Percentiles rank a stretch among this genome's conserved stretches.
Conservation (phyloP, 441 rosid species). For the California macrophylla region DNA sequence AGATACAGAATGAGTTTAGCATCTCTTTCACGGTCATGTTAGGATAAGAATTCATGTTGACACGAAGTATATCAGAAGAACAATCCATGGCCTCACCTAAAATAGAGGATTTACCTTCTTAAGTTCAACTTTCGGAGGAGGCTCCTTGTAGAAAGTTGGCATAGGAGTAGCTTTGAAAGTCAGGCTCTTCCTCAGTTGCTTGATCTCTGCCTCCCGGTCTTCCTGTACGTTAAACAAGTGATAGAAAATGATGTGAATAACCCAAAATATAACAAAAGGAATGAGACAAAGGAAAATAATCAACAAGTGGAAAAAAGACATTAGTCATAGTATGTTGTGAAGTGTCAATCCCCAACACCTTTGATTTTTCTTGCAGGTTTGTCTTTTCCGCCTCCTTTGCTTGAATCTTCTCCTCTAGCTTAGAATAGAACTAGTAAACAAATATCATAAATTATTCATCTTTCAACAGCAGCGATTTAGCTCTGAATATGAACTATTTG, state of each 20-base stretch:
- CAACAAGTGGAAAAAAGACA: not conserved
- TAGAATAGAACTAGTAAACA: constrained; percentile 42
- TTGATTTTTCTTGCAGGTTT: constrained; percentile 52
- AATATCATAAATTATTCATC: constrained; percentile 11
- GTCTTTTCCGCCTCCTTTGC: constrained; percentile 55
- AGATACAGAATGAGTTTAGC: not conserved
- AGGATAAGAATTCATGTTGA: not conserved
- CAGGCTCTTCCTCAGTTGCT: constrained; percentile 59
- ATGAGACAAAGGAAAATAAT: not conserved
- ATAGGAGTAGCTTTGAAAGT: constrained; percentile 61
- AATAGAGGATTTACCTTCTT: constrained; percentile 44
- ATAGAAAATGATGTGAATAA: not conserved
- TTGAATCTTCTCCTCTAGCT: constrained; percentile 61
- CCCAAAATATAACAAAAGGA: not conserved
- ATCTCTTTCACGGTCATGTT: not conserved
- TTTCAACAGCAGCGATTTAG: not conserved
- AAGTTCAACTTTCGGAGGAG: constrained; percentile 57
- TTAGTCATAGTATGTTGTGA: not conserved
- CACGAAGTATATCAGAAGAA: not conserved
- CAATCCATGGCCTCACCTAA: not conserved
- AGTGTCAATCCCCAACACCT: constrained; percentile 29
- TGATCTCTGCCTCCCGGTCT: constrained; percentile 61
- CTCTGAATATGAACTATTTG: not conserved
- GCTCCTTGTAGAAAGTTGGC: constrained; percentile 69
- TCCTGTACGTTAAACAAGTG: constrained; percentile 28